Base-by-base conservation (phyloP, 352 stramenopile species). In the Phytophthora tubulina region DNA sequence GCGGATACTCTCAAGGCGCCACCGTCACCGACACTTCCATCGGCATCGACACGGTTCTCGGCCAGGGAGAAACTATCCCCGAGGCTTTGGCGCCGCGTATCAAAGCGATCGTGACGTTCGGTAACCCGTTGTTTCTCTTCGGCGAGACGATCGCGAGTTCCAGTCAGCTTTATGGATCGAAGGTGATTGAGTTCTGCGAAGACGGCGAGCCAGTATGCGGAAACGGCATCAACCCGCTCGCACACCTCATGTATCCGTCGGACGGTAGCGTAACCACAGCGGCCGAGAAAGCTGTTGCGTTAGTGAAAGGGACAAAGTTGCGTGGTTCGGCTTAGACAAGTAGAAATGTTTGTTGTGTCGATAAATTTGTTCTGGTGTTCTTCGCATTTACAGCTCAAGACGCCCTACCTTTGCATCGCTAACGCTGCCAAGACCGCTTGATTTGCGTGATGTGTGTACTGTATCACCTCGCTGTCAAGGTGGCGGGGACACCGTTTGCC, bases 91-190 rank as follows among this genome's bases (percentile, higher is more conserved):
- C 59, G 3, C 36, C 59, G 31, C 71, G 65, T 21, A 74, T 78
- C 51, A 74, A 71, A 48, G 65, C 66, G 15, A 41, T 79, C 21
- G 72, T 75, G 55, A 72, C 61, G 32, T 79, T 76, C 57, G 69
- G 69, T 21, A 76, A 73, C 57, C 69, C 69, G 13, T 57, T 72
- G 38, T 58, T 51, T 42, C 55, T 76, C 50, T 60, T 65, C 9
- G 69, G 69, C 4, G 11, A 65, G 45, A 72, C 69, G 11, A 72
- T 76, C 32, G 14, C 44, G 36, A 72, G 51, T 17, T 6, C 69
- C 32, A 76, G 69, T 32, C 13, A 51, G 9, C 38, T 49, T 3
- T 76, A 76, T 44, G 51, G 51, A 8, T 42, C 69, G 14, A 76
- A 76, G 46, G 42, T 57, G 9, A 56, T 73, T 15, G 69, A 76